phyloP scores from a whole-genome alignment of 345 rosid genomes.

The Citrus mangshanensis region DNA sequence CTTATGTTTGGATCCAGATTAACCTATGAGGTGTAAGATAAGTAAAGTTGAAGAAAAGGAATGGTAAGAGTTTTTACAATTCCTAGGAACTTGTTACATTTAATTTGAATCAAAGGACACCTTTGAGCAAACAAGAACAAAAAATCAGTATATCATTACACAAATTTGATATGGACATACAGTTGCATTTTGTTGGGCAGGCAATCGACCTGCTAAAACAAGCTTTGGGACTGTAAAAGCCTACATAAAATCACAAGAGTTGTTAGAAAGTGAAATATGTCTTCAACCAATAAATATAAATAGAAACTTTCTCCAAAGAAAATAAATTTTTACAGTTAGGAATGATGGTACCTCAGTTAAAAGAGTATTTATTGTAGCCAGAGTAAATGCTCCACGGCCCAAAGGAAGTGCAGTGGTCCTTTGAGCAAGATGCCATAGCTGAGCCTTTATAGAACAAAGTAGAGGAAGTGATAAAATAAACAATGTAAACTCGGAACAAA shows the following conservation, averaged over 20 bases:
- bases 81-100: neutral
- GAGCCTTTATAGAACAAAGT: constrained; percentile 52
- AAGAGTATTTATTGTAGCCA: constrained; percentile 87
- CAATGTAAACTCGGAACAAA: neutral
- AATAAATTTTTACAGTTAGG: neutral
- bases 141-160: constrained; percentile 2
- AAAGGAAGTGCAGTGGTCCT: constrained; percentile 95
- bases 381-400: constrained; percentile 98
- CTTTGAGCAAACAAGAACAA: constrained; percentile 9
- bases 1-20: constrained; percentile 87
- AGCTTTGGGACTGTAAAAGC: constrained; percentile 96
- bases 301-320: neutral
- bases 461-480: constrained; percentile 10
- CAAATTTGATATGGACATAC: constrained; percentile 49
- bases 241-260: constrained; percentile 40
- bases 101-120: constrained; percentile 7
- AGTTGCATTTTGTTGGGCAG: constrained; percentile 97
- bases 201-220: constrained; percentile 96
- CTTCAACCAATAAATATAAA: constrained; percentile 21
- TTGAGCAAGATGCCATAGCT: constrained; percentile 94
- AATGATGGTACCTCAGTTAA: constrained; percentile 64
- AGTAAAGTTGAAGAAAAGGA: constrained; percentile 19
- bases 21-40: constrained; percentile 47
- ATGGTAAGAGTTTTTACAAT: neutral
- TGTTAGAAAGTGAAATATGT: constrained; percentile 11